Percentiles rank a stretch among this genome's conserved stretches.
Conservation (phyloP, 2,329 filamentous ascomycete genomes). For the Alternaria dauci region DNA sequence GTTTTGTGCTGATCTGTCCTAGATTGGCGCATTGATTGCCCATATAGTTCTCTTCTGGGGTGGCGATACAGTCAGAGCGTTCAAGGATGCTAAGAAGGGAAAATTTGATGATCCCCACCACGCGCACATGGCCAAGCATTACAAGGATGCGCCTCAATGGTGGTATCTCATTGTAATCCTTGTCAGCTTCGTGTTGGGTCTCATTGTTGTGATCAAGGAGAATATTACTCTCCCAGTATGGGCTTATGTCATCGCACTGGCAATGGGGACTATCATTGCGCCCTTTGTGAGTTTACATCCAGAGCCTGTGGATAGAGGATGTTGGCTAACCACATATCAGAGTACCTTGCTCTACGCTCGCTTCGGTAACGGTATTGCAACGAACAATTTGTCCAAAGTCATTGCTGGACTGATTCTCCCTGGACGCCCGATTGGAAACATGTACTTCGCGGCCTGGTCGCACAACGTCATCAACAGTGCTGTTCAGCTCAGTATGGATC, state of each 20-base stretch:
- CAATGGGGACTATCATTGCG: constrained; percentile 18
- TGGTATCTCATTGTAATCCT: constrained; percentile 24
- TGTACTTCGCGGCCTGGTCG: constrained; percentile 27
- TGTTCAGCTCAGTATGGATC: constrained; percentile 23
- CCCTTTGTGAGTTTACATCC: constrained; percentile 18
- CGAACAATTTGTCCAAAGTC: constrained; percentile 27
- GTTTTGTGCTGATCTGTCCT: not conserved
- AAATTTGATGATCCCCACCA: constrained; percentile 24
- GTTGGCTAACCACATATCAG: not conserved
- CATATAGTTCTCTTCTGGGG: constrained; percentile 26
- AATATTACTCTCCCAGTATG: constrained; percentile 23
- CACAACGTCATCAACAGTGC: constrained; percentile 24
- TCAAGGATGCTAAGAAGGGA: constrained; percentile 19
- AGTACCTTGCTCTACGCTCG: constrained; percentile 24
- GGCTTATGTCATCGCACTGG: constrained; percentile 22
- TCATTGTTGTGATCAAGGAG: constrained; percentile 24
- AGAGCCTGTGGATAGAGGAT: not conserved
- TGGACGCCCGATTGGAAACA: constrained; percentile 24
- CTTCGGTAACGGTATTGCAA: constrained; percentile 26
- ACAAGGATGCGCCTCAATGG: constrained; percentile 26
- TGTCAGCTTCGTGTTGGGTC: constrained; percentile 24
- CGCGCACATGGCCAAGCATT: constrained; percentile 21
- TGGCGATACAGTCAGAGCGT: constrained; percentile 20
- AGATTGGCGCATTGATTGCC: constrained; percentile 23
- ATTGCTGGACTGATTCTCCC: constrained; percentile 24